phyloP scores from a whole-genome alignment of 495 filamentous ascomycete species.

The Podospora pseudopauciseta region DNA sequence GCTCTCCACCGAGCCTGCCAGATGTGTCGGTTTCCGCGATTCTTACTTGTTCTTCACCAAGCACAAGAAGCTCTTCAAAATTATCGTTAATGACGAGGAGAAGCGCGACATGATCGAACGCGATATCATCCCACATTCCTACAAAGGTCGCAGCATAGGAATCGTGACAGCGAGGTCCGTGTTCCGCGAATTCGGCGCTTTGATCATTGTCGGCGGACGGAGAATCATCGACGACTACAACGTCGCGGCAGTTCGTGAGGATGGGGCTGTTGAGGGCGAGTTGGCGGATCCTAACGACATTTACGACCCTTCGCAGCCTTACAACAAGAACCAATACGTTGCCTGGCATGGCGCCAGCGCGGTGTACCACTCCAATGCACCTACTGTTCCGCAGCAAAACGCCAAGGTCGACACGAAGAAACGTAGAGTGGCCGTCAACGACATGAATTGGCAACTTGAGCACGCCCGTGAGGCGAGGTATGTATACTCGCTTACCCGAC shows the following conservation, averaged over 20 bases:
- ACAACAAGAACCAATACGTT: conserved; percentile 95
- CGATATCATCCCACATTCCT: conserved; percentile 91
- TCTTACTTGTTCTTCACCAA: conserved; percentile 98
- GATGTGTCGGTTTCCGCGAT: conserved; percentile 94
- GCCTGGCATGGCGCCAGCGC: conserved; percentile 96
- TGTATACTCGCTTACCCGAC: conserved; percentile 23
- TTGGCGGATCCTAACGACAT: conserved; percentile 82
- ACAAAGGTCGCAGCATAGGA: conserved; percentile 96
- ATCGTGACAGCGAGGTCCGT: conserved; percentile 95
- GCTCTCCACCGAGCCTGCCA: conserved; percentile 93
- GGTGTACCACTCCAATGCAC: conserved; percentile 83
- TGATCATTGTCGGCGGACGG: conserved; percentile 87
- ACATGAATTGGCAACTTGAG: conserved; percentile 96
- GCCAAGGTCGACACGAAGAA: conserved; percentile 75
- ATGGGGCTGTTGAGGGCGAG: conserved; percentile 85
- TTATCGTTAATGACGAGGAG: conserved; percentile 88
- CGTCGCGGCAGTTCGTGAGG: conserved; percentile 67
- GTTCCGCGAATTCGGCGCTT: conserved; percentile 91
- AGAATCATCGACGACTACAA: conserved; percentile 89
- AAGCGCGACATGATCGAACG: conserved; percentile 93
- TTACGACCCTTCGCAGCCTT: conserved; percentile 67
- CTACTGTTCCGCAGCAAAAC: conserved; percentile 69
- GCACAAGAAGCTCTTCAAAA: conserved; percentile 90
- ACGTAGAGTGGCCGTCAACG: conserved; percentile 80
- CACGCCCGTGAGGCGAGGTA: conserved; percentile 88